These are phyloP conservation scores for Licmophora abbreviata DNA, from an alignment of 108 stramenopile species.

Conservation along the genomic window DNA sequence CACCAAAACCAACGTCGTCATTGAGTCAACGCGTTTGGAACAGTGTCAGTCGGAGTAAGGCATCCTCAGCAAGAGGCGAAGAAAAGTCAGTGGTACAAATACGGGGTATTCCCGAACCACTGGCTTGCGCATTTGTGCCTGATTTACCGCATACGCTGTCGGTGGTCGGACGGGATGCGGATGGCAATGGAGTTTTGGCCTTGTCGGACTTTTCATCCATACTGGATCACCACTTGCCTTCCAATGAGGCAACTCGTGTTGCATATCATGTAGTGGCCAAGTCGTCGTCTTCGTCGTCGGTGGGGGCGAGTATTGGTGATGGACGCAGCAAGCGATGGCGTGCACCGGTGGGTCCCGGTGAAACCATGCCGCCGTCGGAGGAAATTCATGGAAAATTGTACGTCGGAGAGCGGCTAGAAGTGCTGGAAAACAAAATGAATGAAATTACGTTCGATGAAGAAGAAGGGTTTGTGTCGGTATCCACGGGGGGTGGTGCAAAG, in stretches of 20 bases:
- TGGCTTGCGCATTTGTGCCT: slow-evolving; percentile 70
- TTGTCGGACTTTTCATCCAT: slow-evolving; percentile 63
- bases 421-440: slow-evolving; percentile 36
- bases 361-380: slow-evolving; percentile 13
- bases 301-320: slow-evolving; percentile 28
- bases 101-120: slow-evolving; percentile 70
- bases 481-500: too few species aligned
- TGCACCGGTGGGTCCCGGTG: slow-evolving; percentile 30
- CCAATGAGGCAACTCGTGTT: slow-evolving; percentile 36
- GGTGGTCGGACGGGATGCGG: slow-evolving; percentile 73
- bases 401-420: slow-evolving; percentile 31
- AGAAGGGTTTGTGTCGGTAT: slow-evolving; percentile 36
- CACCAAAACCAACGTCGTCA: slow-evolving; percentile 10
- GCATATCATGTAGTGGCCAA: slow-evolving; percentile 45
- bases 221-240: neutral
- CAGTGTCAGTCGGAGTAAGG: neutral
- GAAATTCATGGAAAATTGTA: slow-evolving; percentile 30
- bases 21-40: neutral
- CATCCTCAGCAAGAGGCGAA: slow-evolving; percentile 19
- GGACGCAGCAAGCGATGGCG: slow-evolving; percentile 30
- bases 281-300: too few species aligned
- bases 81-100: slow-evolving; percentile 70
- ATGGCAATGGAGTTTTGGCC: slow-evolving; percentile 79
- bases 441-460: slow-evolving; percentile 43
- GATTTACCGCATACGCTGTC: slow-evolving; percentile 65